Base-by-base conservation (phyloP, 2,329 filamentous ascomycete genomes). In the Sporothrix brunneoviolacea region DNA sequence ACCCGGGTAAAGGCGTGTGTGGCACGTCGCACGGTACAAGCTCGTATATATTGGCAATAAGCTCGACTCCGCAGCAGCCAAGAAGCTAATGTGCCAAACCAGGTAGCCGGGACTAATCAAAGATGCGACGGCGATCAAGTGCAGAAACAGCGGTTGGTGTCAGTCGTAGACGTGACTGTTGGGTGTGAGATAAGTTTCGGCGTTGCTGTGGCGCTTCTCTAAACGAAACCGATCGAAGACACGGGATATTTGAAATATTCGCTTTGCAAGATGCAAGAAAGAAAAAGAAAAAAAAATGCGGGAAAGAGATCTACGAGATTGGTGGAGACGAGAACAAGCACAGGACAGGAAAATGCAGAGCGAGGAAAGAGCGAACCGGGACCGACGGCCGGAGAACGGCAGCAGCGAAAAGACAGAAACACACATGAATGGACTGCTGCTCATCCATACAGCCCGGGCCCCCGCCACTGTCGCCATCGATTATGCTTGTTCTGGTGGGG, bases 11-110 rank as follows among this genome's bases (percentile, higher is more conserved):
- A 44, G 16, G 19, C 16, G 16, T 21, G 27, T 24, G 30, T 33
- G 9, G n/a, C n/a, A n/a, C n/a, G n/a, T n/a, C n/a, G n/a, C n/a
- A n/a, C n/a, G n/a, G n/a, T n/a, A n/a, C n/a, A n/a, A n/a, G n/a
- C n/a, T n/a, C n/a, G n/a, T n/a, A n/a, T n/a, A n/a, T n/a, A n/a
- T n/a, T n/a, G n/a, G n/a, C n/a, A n/a, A n/a, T n/a, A n/a, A n/a
- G n/a, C n/a, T n/a, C n/a, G n/a, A 35, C 35, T 27, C 18, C 27
- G n/a, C 21, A 30, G 22, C 33, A 10, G 33, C 43, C 32, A 38
- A 46, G 33, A 46, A 38, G n/a, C 16, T 38, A 46, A 45, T n/a
- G n/a, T n/a, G n/a, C n/a, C n/a, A n/a, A n/a, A 37, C 43, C 43
- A 15, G 33, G 43, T 30, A 46, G 13, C 43, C 19, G 43, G 43